A percentile compares a stretch with the other conserved stretches of the same genome.
These are phyloP conservation scores for Cardamine occulta DNA, from an alignment of 345 rosid genomes.

Conservation along the genomic window DNA sequence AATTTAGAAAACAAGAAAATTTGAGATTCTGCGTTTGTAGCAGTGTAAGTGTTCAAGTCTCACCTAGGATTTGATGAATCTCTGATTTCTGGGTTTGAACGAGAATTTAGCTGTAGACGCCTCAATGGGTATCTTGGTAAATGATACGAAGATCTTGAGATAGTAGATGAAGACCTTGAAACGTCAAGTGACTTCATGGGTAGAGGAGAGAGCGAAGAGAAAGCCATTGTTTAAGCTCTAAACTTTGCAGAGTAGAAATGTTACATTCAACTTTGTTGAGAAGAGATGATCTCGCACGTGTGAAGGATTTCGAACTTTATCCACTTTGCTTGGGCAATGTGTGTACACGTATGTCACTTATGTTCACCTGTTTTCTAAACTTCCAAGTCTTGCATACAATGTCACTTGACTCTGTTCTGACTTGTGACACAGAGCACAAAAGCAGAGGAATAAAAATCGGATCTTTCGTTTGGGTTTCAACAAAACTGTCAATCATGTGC, in stretches of 20 bases:
- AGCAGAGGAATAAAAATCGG: not conserved
- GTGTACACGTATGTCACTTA: conserved; percentile 33
- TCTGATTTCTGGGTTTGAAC: conserved; percentile 16
- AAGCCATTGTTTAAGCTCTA: conserved; percentile 34
- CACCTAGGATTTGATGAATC: conserved; percentile 38
- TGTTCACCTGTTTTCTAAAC: conserved; percentile 14
- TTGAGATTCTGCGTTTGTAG: not conserved
- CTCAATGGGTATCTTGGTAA: conserved; percentile 31
- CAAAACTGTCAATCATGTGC: not conserved
- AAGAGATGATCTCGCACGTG: conserved; percentile 39
- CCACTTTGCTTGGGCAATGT: conserved; percentile 37
- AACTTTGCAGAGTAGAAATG: conserved; percentile 19
- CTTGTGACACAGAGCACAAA: not conserved
- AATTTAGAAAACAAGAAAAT: not conserved
- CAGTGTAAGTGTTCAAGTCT: conserved; percentile 9
- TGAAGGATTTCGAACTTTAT: conserved; percentile 22
- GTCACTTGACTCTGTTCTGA: conserved; percentile 9
- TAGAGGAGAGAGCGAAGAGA: conserved; percentile 41
- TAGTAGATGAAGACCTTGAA: conserved; percentile 27
- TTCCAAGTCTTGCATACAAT: conserved; percentile 1
- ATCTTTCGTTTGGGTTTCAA: not conserved
- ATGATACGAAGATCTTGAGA: conserved; percentile 25
- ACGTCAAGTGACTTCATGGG: conserved; percentile 35
- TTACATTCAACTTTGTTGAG: not conserved
- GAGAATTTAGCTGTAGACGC: conserved; percentile 29